Evolutionary conservation across 306 rosid species (phyloP).

Genomic region (Quercus glauca): DNA sequence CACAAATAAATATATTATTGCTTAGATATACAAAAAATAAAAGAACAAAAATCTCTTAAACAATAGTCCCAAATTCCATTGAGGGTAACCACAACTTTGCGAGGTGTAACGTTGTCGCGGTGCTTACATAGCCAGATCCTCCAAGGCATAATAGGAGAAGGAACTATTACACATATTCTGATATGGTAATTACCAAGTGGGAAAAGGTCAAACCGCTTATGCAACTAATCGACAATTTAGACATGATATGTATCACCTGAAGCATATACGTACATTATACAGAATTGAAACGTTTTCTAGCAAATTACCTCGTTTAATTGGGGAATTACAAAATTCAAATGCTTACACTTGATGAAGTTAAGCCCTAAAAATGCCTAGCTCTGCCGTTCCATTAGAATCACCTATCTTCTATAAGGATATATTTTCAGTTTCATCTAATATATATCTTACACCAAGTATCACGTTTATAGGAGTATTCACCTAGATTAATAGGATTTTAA

Average conservation of each 20-base stretch:
- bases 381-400: not conserved
- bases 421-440: not conserved
- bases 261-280: not conserved
- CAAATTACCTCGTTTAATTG: not conserved
- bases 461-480: not conserved
- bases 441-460: not conserved
- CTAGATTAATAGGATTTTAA: not conserved
- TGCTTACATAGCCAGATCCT: constrained; percentile 96
- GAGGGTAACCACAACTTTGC: constrained; percentile 72
- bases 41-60: not conserved
- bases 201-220: constrained; percentile 8
- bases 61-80: constrained; percentile 58
- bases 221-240: not conserved
- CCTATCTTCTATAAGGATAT: not conserved
- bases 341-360: not conserved
- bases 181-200: not conserved
- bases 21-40: not conserved
- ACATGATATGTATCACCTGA: not conserved
- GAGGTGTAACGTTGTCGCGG: constrained; percentile 62
- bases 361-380: not conserved
- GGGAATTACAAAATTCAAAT: not conserved
- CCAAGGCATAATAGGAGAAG: constrained; percentile 36
- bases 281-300: not conserved
- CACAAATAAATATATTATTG: not conserved
- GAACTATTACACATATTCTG: not conserved